Base-by-base conservation (phyloP, 176 grass and related monocot genomes). In the Poa pratensis region DNA sequence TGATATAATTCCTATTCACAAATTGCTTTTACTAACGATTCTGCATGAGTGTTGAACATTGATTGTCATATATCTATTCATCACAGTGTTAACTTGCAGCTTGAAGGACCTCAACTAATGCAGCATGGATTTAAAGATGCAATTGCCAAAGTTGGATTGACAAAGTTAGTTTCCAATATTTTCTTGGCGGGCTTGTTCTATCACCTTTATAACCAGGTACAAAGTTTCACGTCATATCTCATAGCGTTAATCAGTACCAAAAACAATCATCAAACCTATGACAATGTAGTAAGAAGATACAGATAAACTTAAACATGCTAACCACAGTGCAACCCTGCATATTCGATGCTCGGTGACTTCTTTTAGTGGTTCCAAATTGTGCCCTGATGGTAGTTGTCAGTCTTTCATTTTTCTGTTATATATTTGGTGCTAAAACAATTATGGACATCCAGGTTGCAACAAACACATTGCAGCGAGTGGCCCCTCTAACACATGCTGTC, bases 171-270 rank as follows among this genome's bases (percentile, higher is more conserved):
- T 77, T 78, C 91, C n/a, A 88, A 97, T 49, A 74, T 97, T 68
- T 93, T 94, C 64, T 84, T 90, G 70, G 91, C 91, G 20, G 94
- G 94, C 58, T 81, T 97, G 87, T 97, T 94, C 82, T 97, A 97
- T 88, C 94, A 97, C 82, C 94, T 97, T 61, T 97, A 97, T 88
- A 97, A 97, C 59, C 94, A 97, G 91, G 94, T 97, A 93, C 18
- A 80, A 40, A 28, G 76, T 37, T 79, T 83, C 34, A 66, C 37
- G 49, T 12, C 22, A 63, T 77, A 68, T 68, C 16, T 37, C 32
- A 68, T 35, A 19, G 64, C 17, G 16, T 67, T 67, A 37, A 37
- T 67, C 27, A 32, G 62, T 65, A 65, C 2, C 5, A 22, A 71
- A 32, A 23, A 22, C 9, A 37, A n/a, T 22, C 16, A 27, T 58